Percentiles rank a stretch among this genome's conserved stretches.
These are phyloP conservation scores for Pilaira anomala DNA, from an alignment of 192 early-diverging fungal species.

Conservation along the genomic window DNA sequence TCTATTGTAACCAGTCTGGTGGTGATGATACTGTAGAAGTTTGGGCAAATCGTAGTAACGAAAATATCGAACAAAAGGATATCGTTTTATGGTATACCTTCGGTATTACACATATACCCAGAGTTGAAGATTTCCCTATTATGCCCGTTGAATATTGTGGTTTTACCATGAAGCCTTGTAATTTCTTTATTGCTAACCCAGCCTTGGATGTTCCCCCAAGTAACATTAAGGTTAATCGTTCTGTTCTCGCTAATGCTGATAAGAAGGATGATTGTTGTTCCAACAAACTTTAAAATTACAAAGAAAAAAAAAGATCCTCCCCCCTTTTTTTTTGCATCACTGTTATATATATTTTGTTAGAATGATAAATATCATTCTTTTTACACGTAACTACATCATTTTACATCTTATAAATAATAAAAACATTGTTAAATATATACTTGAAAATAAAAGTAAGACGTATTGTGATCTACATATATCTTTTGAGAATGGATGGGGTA, in stretches of 20 bases:
- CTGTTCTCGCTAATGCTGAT: constrained; percentile 23
- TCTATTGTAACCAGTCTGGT: constrained; percentile 39
- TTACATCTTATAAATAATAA: no score
- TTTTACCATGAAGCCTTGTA: constrained; percentile 37
- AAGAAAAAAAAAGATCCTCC: no score
- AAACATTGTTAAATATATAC: no score
- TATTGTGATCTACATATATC: no score
- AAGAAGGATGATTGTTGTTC: constrained; percentile 18
- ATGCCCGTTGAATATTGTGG: constrained; percentile 39
- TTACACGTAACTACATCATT: no score
- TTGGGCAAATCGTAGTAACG: constrained; percentile 26
- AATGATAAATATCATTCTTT: no score
- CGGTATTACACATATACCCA: constrained; percentile 38
- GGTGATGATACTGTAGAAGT: constrained; percentile 24
- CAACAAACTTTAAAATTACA: constrained; percentile 17
- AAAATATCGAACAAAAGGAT: constrained; percentile 27
- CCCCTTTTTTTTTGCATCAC: no score
- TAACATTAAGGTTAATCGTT: constrained; percentile 31
- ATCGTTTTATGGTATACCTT: constrained; percentile 40
- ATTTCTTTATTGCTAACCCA: constrained; percentile 40
- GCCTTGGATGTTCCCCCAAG: constrained; percentile 34
- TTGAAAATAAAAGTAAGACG: no score
- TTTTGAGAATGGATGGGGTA: no score
- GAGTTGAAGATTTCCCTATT: constrained; percentile 40
- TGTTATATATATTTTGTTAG: no score